These are phyloP conservation scores for Phlebopus sp. DNA, from an alignment of 1,284 basidiomycete species.

Conservation along the genomic window DNA sequence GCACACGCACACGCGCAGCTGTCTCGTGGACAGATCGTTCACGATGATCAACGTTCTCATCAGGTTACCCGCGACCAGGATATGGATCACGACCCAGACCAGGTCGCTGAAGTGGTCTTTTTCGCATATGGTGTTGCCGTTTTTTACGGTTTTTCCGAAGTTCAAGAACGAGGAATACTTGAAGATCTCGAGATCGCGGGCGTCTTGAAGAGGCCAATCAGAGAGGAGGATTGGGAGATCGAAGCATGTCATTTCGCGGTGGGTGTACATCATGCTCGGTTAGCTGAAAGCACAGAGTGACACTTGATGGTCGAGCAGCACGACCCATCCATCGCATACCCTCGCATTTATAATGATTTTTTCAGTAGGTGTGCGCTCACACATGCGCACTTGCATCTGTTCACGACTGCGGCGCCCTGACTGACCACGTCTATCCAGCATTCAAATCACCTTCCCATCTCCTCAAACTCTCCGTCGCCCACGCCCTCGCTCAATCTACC, in stretches of 20 bases:
- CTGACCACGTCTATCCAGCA: conserved; percentile 42
- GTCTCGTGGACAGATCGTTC: background rate
- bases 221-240: conserved; percentile 80
- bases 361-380: conserved; percentile 58
- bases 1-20: too few relatives aligned
- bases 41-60: conserved; percentile 1
- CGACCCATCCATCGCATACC: conserved; percentile 81
- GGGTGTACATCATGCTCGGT: conserved; percentile 25
- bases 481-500: conserved; percentile 93
- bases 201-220: conserved; percentile 56
- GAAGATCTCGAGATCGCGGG: conserved; percentile 79
- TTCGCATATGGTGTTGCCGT: conserved; percentile 86
- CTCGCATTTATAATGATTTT: conserved; percentile 89
- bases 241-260: conserved; percentile 88
- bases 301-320: conserved; percentile 50
- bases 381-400: background rate
- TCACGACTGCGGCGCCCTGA: conserved; percentile 2
- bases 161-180: conserved; percentile 74
- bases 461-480: conserved; percentile 87
- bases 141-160: conserved; percentile 81
- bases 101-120: conserved; percentile 82
- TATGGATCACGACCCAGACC: conserved; percentile 30
- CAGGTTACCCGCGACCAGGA: conserved; percentile 5
- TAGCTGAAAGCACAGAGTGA: background rate
- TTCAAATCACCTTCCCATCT: conserved; percentile 88